These are phyloP conservation scores for Flaveria robusta DNA, from an alignment of 129 eudicot species.

Conservation along the genomic window DNA sequence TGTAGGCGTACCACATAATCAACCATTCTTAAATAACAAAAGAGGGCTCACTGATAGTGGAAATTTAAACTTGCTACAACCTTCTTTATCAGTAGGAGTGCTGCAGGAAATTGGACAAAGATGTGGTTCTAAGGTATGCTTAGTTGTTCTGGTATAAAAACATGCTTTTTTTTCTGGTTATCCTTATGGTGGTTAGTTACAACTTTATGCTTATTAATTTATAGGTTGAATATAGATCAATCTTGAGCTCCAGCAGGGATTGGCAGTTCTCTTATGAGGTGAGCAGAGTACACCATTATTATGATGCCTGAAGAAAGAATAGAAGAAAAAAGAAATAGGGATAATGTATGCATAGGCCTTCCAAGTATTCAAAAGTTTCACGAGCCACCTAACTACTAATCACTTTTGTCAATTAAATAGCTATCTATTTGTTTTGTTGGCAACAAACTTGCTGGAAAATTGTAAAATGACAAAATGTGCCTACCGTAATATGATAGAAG, in stretches of 20 bases:
- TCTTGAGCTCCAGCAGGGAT: slow-evolving; percentile 60
- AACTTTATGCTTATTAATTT: slow-evolving; percentile 18
- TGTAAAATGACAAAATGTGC: neutral
- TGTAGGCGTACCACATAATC: slow-evolving; percentile 36
- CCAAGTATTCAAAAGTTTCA: neutral
- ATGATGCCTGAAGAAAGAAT: neutral
- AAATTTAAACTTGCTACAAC: slow-evolving; percentile 40
- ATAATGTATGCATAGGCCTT: neutral
- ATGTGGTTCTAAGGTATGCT: slow-evolving; percentile 71
- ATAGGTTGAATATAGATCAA: slow-evolving; percentile 82
- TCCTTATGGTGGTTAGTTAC: slow-evolving; percentile 7
- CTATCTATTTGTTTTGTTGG: neutral
- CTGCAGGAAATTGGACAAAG: slow-evolving; percentile 83
- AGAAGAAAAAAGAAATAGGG: neutral
- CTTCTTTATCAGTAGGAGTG: slow-evolving; percentile 59
- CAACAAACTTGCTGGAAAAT: neutral
- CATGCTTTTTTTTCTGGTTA: neutral
- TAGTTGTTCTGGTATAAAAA: neutral
- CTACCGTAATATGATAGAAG: no score
- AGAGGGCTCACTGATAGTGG: slow-evolving; percentile 50
- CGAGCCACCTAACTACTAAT: no score
- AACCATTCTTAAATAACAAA: slow-evolving; percentile 36
- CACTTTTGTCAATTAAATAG: no score
- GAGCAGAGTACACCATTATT: slow-evolving; percentile 21
- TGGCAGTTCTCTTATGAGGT: slow-evolving; percentile 82